phyloP scores from a whole-genome alignment of 2,329 filamentous ascomycete species.

The Aspergillus sp. region DNA sequence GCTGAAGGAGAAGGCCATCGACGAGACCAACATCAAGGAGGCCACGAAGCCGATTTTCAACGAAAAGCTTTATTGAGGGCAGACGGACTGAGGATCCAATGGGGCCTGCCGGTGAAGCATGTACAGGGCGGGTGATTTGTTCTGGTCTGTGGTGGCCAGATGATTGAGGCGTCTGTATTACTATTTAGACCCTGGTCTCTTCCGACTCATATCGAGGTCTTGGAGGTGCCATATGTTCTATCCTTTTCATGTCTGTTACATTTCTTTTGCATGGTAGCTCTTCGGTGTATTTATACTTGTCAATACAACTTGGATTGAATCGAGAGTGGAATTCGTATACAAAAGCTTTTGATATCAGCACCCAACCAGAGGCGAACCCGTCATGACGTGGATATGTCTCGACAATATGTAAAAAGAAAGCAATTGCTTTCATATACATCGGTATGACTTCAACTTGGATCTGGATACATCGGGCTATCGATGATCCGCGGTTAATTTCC shows the following conservation, averaged over 20 bases:
- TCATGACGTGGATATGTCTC: too few relatives aligned
- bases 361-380: too few relatives aligned
- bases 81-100: slow-evolving; percentile 4
- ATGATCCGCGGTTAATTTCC: slow-evolving; percentile 20
- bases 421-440: too few relatives aligned
- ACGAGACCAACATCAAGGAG: slow-evolving; percentile 32
- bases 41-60: slow-evolving; percentile 32
- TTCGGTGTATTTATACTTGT: slow-evolving; percentile 36
- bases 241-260: not conserved
- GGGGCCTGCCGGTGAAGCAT: not conserved
- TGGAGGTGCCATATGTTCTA: not conserved
- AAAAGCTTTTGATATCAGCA: not conserved
- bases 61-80: slow-evolving; percentile 25
- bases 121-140: slow-evolving; percentile 3
- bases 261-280: slow-evolving; percentile 24
- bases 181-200: slow-evolving; percentile 15
- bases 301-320: slow-evolving; percentile 20
- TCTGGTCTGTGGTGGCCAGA: slow-evolving; percentile 5
- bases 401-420: not conserved
- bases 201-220: slow-evolving; percentile 2
- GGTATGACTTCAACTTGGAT: not conserved
- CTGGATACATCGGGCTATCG: slow-evolving; percentile 13
- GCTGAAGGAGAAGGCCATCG: slow-evolving; percentile 38
- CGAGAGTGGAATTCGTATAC: not conserved
- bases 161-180: slow-evolving; percentile 19